These are phyloP conservation scores for Cystobasidium ongulense DNA, from an alignment of 768 basidiomycete genomes.

Conservation along the genomic window DNA sequence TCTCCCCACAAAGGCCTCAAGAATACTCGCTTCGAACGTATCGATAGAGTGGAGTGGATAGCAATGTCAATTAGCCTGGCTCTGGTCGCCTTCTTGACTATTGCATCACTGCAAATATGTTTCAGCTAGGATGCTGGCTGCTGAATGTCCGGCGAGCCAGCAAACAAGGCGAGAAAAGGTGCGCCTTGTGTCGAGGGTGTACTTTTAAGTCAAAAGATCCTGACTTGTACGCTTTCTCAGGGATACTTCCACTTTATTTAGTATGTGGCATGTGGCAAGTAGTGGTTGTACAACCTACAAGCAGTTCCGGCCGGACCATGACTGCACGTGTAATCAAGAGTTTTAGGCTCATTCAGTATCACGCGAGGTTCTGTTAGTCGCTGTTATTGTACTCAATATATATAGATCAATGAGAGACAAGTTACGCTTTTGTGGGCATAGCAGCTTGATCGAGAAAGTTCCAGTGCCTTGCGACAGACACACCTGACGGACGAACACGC, in stretches of 20 bases:
- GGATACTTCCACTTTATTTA: too few relatives aligned
- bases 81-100: constrained; percentile 20
- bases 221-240: too few relatives aligned
- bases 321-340: neutral
- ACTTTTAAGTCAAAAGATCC: too few relatives aligned
- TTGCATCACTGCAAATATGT: constrained; percentile 15
- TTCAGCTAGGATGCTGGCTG: neutral
- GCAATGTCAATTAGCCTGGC: constrained; percentile 4
- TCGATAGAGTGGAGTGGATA: constrained; percentile 7
- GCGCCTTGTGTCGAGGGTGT: too few relatives aligned
- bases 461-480: neutral
- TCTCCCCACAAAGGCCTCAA: neutral
- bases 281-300: too few relatives aligned
- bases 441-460: neutral
- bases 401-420: neutral
- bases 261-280: too few relatives aligned
- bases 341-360: neutral
- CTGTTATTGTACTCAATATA: neutral
- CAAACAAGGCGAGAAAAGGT: too few relatives aligned
- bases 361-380: neutral
- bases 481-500: neutral
- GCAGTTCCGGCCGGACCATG: too few relatives aligned
- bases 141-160: too few relatives aligned
- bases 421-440: neutral
- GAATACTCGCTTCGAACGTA: constrained; percentile 9